Conservation (phyloP, 108 stramenopile species). For the Poteriospumella lacustris region DNA sequence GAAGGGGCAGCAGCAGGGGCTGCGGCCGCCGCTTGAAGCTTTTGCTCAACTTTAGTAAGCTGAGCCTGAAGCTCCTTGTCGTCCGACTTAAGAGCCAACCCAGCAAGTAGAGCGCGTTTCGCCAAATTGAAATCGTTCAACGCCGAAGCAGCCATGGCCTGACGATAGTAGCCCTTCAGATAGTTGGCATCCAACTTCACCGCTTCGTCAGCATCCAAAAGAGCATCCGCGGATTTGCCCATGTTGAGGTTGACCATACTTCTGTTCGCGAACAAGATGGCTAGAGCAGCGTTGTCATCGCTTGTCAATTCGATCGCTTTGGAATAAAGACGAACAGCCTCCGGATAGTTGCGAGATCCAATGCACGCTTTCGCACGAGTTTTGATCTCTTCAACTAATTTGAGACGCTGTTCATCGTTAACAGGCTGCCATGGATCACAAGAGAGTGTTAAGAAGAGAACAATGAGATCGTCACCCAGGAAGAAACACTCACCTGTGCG, state of each 20-base stretch:
- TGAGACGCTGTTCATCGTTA: not conserved
- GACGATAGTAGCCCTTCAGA: conserved; percentile 18
- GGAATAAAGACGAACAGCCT: conserved; percentile 9
- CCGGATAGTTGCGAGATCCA: conserved; percentile 4
- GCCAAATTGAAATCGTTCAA: not conserved
- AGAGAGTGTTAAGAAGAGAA: not conserved
- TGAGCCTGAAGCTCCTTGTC: conserved; percentile 18
- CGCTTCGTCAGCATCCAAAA: conserved; percentile 11
- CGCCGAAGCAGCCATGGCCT: not conserved
- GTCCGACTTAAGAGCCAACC: not conserved
- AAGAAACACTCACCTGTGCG: not conserved
- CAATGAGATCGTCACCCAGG: not conserved
- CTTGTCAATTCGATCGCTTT: conserved; percentile 1
- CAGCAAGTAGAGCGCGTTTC: not conserved
- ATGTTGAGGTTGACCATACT: conserved; percentile 10
- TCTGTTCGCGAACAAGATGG: conserved; percentile 18
- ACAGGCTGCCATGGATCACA: not conserved
- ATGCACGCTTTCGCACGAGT: conserved; percentile 21
- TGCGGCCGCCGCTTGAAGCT: not conserved
- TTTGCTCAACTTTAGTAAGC: not conserved
- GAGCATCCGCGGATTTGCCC: not conserved
- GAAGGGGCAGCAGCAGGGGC: not conserved
- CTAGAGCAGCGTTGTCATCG: not conserved
- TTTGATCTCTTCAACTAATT: conserved; percentile 19
- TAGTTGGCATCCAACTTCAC: conserved; percentile 3